Percentiles rank a stretch among this genome's conserved stretches.
phyloP scores from a whole-genome alignment of 495 filamentous ascomycete species.

The Lophiostoma macrostomum region DNA sequence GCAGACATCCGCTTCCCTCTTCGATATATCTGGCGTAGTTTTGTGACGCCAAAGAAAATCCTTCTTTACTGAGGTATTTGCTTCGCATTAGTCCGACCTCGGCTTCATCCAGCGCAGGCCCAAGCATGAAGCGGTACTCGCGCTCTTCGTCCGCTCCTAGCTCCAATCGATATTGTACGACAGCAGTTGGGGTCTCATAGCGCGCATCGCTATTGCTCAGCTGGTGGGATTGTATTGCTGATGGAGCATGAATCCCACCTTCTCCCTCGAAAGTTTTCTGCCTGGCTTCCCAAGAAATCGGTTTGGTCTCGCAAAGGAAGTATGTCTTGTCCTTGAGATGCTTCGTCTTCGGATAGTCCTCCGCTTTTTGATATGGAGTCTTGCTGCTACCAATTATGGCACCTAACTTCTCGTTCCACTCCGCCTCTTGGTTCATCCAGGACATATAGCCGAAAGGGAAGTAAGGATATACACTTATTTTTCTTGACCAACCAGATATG shows the following conservation, averaged over 20 bases:
- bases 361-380: slow-evolving; percentile 55
- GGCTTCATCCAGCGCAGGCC: slow-evolving; percentile 51
- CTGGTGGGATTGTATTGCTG: slow-evolving; percentile 40
- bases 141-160: slow-evolving; percentile 43
- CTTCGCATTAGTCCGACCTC: slow-evolving; percentile 49
- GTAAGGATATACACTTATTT: slow-evolving; percentile 53
- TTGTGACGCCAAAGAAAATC: slow-evolving; percentile 43
- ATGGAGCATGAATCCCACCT: slow-evolving; percentile 53
- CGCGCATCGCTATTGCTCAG: slow-evolving; percentile 49
- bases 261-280: slow-evolving; percentile 56
- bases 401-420: slow-evolving; percentile 48
- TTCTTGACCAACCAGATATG: slow-evolving; percentile 44
- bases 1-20: slow-evolving; percentile 49
- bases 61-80: slow-evolving; percentile 51
- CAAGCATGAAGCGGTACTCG: slow-evolving; percentile 55
- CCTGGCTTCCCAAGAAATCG: slow-evolving; percentile 51
- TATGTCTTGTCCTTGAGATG: slow-evolving; percentile 56
- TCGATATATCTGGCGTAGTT: slow-evolving; percentile 52
- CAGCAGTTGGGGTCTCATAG: slow-evolving; percentile 55
- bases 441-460: slow-evolving; percentile 60
- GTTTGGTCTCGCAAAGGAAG: slow-evolving; percentile 52
- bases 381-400: slow-evolving; percentile 51
- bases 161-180: slow-evolving; percentile 50
- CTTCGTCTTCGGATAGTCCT: slow-evolving; percentile 58
- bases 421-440: slow-evolving; percentile 59